Base-by-base conservation (phyloP, 352 stramenopile species). In the Aphanomyces euteiches region DNA sequence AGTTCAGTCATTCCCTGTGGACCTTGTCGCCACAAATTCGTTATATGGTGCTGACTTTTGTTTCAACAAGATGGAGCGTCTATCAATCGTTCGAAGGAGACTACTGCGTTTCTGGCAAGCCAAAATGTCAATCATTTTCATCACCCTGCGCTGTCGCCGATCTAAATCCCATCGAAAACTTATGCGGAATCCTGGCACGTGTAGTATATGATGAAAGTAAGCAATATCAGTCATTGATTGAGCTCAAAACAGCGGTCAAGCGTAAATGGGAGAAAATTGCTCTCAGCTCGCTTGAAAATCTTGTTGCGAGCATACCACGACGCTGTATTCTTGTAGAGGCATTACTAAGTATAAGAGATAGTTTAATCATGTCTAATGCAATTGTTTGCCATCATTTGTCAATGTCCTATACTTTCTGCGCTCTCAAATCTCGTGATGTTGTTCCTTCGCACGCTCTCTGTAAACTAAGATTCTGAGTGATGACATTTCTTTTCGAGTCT, bases 41-140 rank as follows among this genome's bases (percentile, higher is more conserved):
- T 37, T 45, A n/a, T 61, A 39, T 61, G 54, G 17, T 38, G 54
- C 39, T 28, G 54, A 72, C 12, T 74, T 57, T 56, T 75, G 47
- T 78, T 77, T 15, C 56, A 69, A 60, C 73, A 75, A 66, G 63
- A 74, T 56, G 68, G 66, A 13, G 74, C 74, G 5, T 73, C 60
- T 1, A 76, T 74, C 17, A 67, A 77, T 61, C 38, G 28, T 12
- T 56, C 39, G 8, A 69, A 69, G 41, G 17, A 65, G 7, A 60
- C 61, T 12, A 57, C 19, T 40, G 13, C 39, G 36, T 28, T 61
- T 61, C 43, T 61, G 54, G n/a, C 15, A 40, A 37, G 43, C 15
- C 12, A 57, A 57, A 57, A 8, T 15, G 48, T 57, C 8, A n/a
- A 7, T 57, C 12, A 45, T 19, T 61, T 61, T 61, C 5, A 61